These are phyloP conservation scores for Pistacia integerrima DNA, from an alignment of 345 rosid genomes.

Conservation along the genomic window DNA sequence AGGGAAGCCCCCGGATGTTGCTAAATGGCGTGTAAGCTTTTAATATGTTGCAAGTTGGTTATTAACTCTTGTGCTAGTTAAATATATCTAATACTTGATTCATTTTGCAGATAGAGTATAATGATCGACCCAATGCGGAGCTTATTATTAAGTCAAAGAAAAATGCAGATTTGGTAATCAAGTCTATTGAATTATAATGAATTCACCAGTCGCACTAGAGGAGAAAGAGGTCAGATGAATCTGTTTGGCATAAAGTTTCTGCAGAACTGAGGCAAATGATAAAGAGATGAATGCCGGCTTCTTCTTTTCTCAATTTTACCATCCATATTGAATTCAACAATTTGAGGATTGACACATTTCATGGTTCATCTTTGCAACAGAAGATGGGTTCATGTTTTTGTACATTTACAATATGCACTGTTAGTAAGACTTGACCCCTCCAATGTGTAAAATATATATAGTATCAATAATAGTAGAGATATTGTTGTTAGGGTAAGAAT, in stretches of 20 bases:
- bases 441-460: no score
- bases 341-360: not conserved
- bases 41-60: not conserved
- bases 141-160: conserved; percentile 69
- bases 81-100: not conserved
- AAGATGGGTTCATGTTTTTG: not conserved
- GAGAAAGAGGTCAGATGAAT: conserved; percentile 7
- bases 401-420: no score
- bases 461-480: no score
- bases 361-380: not conserved
- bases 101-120: conserved; percentile 68
- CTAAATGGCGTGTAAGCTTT: conserved; percentile 76
- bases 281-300: not conserved
- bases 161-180: conserved; percentile 69
- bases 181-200: conserved; percentile 44
- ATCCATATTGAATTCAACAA: conserved; percentile 1
- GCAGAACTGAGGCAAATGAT: not conserved
- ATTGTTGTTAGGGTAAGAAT: no score
- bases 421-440: no score
- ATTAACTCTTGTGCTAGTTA: not conserved
- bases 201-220: not conserved
- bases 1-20: conserved; percentile 83
- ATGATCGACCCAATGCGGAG: conserved; percentile 87
- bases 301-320: not conserved
- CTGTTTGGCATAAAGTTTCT: not conserved